These are phyloP conservation scores for Picea abies DNA, from an alignment of 83 land plant genomes.

Conservation along the genomic window DNA sequence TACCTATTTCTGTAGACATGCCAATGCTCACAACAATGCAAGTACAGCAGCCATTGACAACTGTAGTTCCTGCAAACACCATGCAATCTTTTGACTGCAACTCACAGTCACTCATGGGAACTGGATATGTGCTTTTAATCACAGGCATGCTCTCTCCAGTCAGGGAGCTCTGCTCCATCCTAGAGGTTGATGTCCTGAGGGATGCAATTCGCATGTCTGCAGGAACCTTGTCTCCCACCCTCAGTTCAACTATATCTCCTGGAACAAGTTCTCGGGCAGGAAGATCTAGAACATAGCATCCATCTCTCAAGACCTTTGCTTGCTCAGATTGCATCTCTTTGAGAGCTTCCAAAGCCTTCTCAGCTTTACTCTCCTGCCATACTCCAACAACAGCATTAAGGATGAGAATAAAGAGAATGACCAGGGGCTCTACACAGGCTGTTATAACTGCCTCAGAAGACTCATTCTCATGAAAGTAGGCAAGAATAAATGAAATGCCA, in stretches of 20 bases:
- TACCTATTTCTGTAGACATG: no score
- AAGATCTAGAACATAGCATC: constrained; percentile 50
- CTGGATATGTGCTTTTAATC: constrained; percentile 47
- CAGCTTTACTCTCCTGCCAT: constrained; percentile 95
- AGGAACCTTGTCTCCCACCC: constrained; percentile 89
- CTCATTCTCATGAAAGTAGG: constrained; percentile 48
- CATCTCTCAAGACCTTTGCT: constrained; percentile 74
- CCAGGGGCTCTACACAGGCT: constrained; percentile 80
- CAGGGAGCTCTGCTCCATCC: constrained; percentile 83
- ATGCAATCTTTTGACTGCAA: constrained; percentile 87
- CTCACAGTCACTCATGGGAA: constrained; percentile 70
- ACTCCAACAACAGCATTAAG: constrained; percentile 91
- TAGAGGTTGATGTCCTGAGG: constrained; percentile 69
- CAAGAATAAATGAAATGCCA: constrained; percentile 70
- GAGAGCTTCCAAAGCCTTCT: constrained; percentile 81
- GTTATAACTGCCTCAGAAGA: constrained; percentile 42
- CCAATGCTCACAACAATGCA: no score
- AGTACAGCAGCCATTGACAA: constrained; percentile 75
- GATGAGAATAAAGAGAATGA: constrained; percentile 74
- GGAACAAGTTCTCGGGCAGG: constrained; percentile 91
- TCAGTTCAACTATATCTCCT: constrained; percentile 83
- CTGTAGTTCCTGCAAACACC: constrained; percentile 96
- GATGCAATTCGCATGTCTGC: constrained; percentile 84
- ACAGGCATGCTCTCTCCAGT: constrained; percentile 91
- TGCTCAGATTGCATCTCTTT: constrained; percentile 86